Evolutionary conservation across 768 basidiomycete genomes (phyloP).

Genomic region (Pulveroboletus sp.): DNA sequence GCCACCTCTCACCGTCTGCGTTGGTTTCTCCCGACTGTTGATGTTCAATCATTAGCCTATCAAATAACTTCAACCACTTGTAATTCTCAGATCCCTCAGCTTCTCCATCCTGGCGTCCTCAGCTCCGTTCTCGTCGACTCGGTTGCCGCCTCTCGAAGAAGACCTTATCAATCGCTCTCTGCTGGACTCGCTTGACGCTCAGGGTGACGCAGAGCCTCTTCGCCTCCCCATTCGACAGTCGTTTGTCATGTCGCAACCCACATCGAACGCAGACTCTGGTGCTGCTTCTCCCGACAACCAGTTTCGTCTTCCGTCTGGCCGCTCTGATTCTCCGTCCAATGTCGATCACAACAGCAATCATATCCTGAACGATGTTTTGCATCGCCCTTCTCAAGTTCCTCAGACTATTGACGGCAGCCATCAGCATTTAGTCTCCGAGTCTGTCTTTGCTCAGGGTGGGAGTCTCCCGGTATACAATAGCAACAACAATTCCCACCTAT

Average conservation of each 20-base stretch:
- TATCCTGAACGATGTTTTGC: constrained; percentile 32
- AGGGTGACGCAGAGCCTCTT: constrained; percentile 74
- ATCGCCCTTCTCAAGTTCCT: constrained; percentile 24
- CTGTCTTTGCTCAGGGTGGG: constrained; percentile 31
- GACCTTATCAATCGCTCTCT: constrained; percentile 84
- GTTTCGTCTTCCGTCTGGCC: constrained; percentile 47
- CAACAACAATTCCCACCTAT: constrained; percentile 29
- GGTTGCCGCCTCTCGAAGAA: constrained; percentile 46
- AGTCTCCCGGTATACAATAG: constrained; percentile 42
- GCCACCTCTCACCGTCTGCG: constrained; percentile 27
- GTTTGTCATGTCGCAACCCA: constrained; percentile 45
- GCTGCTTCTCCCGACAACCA: constrained; percentile 49
- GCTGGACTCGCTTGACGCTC: constrained; percentile 76
- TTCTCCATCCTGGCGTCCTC: constrained; percentile 51
- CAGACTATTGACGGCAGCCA: constrained; percentile 31
- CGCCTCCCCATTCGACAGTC: constrained; percentile 28
- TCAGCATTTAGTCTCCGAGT: constrained; percentile 31
- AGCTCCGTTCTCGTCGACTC: constrained; percentile 32
- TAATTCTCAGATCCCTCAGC: constrained; percentile 25
- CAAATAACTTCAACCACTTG: constrained; percentile 27
- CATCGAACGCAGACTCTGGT: constrained; percentile 52
- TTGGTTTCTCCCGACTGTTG: constrained; percentile 39
- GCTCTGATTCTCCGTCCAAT: constrained; percentile 49
- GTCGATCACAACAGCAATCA: constrained; percentile 35
- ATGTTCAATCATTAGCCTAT: constrained; percentile 36